Evolutionary conservation across 2,329 filamentous ascomycete genomes (phyloP).

Genomic region (Scedosporium aurantiacum): DNA sequence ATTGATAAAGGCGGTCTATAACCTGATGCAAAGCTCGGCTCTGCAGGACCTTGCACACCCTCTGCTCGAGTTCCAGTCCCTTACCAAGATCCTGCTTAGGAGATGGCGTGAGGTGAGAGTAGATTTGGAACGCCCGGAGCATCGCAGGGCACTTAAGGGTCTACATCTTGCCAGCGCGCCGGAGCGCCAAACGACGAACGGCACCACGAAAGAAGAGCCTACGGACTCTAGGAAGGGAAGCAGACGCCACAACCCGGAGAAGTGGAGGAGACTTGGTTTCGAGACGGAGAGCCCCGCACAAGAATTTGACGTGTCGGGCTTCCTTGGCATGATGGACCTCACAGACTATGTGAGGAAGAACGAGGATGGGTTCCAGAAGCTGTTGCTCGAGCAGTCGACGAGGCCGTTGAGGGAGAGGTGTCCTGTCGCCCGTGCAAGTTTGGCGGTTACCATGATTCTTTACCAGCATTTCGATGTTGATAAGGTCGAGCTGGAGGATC

Average conservation of each 20-base stretch:
- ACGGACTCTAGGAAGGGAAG: conserved; percentile 44
- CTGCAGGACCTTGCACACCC: conserved; percentile 85
- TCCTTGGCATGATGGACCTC: conserved; percentile 93
- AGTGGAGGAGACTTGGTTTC: conserved; percentile 88
- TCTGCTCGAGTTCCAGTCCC: conserved; percentile 80
- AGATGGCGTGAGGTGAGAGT: conserved; percentile 83
- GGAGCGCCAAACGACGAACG: conserved; percentile 35
- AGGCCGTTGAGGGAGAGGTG: conserved; percentile 63
- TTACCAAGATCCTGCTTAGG: conserved; percentile 77
- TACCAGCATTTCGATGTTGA: conserved; percentile 96
- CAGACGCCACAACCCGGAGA: conserved; percentile 71
- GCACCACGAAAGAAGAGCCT: conserved; percentile 25
- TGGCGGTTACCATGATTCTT: conserved; percentile 76
- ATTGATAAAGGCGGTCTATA: conserved; percentile 82
- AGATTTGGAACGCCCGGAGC: conserved; percentile 77
- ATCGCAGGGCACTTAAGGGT: conserved; percentile 75
- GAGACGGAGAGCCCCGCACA: conserved; percentile 75
- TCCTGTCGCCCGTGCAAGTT: conserved; percentile 74
- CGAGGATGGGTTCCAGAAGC: conserved; percentile 85
- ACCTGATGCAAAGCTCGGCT: conserved; percentile 87
- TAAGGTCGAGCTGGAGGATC: conserved; percentile 67
- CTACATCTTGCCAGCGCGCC: conserved; percentile 75
- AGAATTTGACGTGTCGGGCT: conserved; percentile 80
- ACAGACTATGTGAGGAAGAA: conserved; percentile 88
- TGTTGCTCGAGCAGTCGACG: conserved; percentile 78